Evolutionary conservation across 2,329 filamentous ascomycete genomes (phyloP).

Genomic region (Stagonosporopsis tanaceti): DNA sequence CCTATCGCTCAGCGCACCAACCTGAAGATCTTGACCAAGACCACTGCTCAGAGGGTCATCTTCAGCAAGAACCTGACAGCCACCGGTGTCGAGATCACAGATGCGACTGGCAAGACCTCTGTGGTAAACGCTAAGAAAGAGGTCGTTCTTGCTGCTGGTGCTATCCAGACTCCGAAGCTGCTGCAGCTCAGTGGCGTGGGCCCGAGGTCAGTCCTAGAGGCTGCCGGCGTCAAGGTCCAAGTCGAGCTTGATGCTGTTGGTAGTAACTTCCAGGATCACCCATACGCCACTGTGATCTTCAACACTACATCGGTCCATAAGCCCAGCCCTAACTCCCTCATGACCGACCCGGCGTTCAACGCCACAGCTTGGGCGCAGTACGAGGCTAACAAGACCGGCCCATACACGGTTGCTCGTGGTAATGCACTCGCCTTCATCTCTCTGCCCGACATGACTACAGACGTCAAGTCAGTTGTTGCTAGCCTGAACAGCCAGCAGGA

Average conservation of each 20-base stretch:
- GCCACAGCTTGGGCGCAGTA: conserved; percentile 43
- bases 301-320: conserved; percentile 32
- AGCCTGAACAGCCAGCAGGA: conserved; percentile 35
- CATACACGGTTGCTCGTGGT: conserved; percentile 36
- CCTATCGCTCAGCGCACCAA: conserved; percentile 37
- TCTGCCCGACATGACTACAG: conserved; percentile 33
- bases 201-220: conserved; percentile 38
- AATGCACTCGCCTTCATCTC: conserved; percentile 38
- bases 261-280: conserved; percentile 47
- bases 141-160: conserved; percentile 66
- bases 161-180: conserved; percentile 65
- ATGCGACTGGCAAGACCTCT: conserved; percentile 22
- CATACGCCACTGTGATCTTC: conserved; percentile 32
- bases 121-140: conserved; percentile 53
- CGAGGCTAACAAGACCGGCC: conserved; percentile 42
- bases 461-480: conserved; percentile 16
- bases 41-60: conserved; percentile 32
- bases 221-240: conserved; percentile 36
- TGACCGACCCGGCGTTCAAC: conserved; percentile 45
- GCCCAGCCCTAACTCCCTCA: conserved; percentile 33
- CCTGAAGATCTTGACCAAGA: conserved; percentile 34
- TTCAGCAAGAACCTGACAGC: conserved; percentile 30
- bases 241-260: conserved; percentile 44
- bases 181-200: conserved; percentile 45
- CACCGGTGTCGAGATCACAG: conserved; percentile 29